These are phyloP conservation scores for Brettanomyces sp. DNA, from an alignment of 805 yeast genomes.

Conservation along the genomic window DNA sequence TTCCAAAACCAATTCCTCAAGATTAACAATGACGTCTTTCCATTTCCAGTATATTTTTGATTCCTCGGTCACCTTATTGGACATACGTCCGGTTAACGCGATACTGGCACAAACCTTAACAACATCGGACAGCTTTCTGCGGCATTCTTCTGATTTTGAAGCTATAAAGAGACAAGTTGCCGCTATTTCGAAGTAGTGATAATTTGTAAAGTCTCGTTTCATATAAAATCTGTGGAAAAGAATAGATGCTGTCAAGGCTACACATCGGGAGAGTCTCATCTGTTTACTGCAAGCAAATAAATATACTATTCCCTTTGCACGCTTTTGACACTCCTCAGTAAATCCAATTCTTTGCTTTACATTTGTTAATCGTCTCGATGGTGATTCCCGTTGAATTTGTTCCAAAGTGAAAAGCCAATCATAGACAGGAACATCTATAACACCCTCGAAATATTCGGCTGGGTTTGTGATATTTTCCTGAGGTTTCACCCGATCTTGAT, in stretches of 20 bases:
- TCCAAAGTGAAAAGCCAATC: slow-evolving; percentile 20
- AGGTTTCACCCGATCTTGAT: neutral
- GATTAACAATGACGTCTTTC: slow-evolving; percentile 36
- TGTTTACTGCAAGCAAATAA: slow-evolving; percentile 34
- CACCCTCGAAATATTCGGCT: slow-evolving; percentile 21
- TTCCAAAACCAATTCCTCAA: slow-evolving; percentile 37
- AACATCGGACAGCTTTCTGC: slow-evolving; percentile 37
- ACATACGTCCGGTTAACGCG: slow-evolving; percentile 30
- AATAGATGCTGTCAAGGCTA: slow-evolving; percentile 38
- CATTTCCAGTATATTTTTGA: slow-evolving; percentile 41
- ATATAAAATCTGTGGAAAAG: slow-evolving; percentile 45
- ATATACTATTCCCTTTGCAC: slow-evolving; percentile 41
- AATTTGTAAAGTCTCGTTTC: slow-evolving; percentile 30
- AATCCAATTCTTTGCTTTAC: slow-evolving; percentile 20
- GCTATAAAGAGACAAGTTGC: slow-evolving; percentile 44
- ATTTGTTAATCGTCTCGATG: slow-evolving; percentile 25
- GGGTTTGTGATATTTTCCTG: neutral
- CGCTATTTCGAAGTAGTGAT: slow-evolving; percentile 42
- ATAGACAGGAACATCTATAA: slow-evolving; percentile 16
- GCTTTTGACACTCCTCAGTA: slow-evolving; percentile 30
- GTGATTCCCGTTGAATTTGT: slow-evolving; percentile 18
- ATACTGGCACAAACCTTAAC: slow-evolving; percentile 39
- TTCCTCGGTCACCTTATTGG: slow-evolving; percentile 32
- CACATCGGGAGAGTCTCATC: slow-evolving; percentile 37
- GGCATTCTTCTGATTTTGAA: slow-evolving; percentile 44